phyloP scores from a whole-genome alignment of 805 yeast genomes.

The Saccharomycopsis amapae region DNA sequence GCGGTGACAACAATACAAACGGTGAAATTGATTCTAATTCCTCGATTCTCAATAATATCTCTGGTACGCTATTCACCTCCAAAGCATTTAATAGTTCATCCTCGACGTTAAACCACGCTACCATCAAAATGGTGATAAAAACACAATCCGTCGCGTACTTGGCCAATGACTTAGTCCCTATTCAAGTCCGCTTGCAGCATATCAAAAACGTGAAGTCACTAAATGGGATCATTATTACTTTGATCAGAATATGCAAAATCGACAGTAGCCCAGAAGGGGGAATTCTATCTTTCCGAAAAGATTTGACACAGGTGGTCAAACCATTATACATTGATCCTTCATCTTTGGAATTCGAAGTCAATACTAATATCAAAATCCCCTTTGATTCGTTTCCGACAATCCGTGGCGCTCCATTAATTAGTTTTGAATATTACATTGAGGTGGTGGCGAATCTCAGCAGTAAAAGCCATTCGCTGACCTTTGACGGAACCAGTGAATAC shows the following conservation, averaged over 20 bases:
- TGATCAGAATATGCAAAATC: conserved; percentile 72
- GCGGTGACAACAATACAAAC: not conserved
- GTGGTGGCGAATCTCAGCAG: conserved; percentile 76
- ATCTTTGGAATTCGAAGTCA: conserved; percentile 47
- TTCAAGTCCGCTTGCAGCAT: conserved; percentile 60
- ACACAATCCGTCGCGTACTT: conserved; percentile 61
- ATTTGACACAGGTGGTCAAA: conserved; percentile 65
- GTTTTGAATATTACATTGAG: conserved; percentile 81
- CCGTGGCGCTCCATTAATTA: conserved; percentile 58
- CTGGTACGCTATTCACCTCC: conserved; percentile 3
- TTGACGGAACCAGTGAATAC: conserved; percentile 24
- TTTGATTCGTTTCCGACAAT: conserved; percentile 84
- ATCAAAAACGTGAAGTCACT: conserved; percentile 61
- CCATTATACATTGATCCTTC: conserved; percentile 75
- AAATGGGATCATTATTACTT: conserved; percentile 69
- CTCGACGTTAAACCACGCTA: not conserved
- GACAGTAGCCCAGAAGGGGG: conserved; percentile 33
- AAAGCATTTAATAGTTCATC: not conserved
- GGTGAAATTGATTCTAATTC: conserved; percentile 2
- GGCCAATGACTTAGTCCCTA: conserved; percentile 73
- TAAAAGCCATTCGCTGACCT: conserved; percentile 29
- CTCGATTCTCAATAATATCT: conserved; percentile 4
- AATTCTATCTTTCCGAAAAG: conserved; percentile 67
- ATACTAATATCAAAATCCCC: conserved; percentile 65
- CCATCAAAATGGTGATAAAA: conserved; percentile 34